Percentiles rank a stretch among this genome's conserved stretches.
Conservation (phyloP, 1,284 basidiomycete species). For the Ceratobasidium sp. region DNA sequence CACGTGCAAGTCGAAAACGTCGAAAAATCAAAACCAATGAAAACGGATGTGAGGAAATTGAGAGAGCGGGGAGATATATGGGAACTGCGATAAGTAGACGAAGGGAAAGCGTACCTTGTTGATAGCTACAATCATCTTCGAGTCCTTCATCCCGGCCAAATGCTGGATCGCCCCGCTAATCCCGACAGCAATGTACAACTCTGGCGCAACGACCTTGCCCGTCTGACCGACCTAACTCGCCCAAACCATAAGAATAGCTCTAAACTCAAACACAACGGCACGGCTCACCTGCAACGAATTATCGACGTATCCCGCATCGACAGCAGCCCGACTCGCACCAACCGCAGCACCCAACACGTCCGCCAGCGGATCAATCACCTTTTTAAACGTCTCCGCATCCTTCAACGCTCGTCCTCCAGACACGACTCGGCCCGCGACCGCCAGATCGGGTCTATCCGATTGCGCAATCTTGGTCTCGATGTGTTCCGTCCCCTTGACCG, state of each 20-base stretch:
- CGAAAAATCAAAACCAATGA: neutral
- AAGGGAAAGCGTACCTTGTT: slow-evolving; percentile 80
- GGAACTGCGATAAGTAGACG: too few species aligned
- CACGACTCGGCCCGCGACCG: slow-evolving; percentile 88
- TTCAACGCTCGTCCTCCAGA: slow-evolving; percentile 97
- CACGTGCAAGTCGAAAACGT: neutral
- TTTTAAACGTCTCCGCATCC: slow-evolving; percentile 92
- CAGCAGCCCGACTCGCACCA: slow-evolving; percentile 96
- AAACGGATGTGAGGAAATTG: slow-evolving; percentile 29
- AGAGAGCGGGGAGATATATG: too few species aligned
- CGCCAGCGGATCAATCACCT: slow-evolving; percentile 92
- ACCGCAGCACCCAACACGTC: slow-evolving; percentile 96
- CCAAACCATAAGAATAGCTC: too few species aligned
- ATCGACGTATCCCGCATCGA: slow-evolving; percentile 98
- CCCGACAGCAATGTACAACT: slow-evolving; percentile 95
- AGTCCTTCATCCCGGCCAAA: slow-evolving; percentile 99
- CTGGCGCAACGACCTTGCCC: slow-evolving; percentile 95
- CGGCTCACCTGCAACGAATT: slow-evolving; percentile 84
- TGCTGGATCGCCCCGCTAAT: slow-evolving; percentile 99
- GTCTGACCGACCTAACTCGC: slow-evolving; percentile 90
- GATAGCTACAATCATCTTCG: slow-evolving; percentile 97
- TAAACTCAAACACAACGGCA: too few species aligned
- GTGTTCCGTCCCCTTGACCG: slow-evolving; percentile 80
- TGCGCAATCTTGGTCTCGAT: slow-evolving; percentile 88
- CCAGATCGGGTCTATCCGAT: slow-evolving; percentile 94